Evolutionary conservation across 2,329 filamentous ascomycete species (phyloP).

Genomic region (Plectosphaerella cucumerina): DNA sequence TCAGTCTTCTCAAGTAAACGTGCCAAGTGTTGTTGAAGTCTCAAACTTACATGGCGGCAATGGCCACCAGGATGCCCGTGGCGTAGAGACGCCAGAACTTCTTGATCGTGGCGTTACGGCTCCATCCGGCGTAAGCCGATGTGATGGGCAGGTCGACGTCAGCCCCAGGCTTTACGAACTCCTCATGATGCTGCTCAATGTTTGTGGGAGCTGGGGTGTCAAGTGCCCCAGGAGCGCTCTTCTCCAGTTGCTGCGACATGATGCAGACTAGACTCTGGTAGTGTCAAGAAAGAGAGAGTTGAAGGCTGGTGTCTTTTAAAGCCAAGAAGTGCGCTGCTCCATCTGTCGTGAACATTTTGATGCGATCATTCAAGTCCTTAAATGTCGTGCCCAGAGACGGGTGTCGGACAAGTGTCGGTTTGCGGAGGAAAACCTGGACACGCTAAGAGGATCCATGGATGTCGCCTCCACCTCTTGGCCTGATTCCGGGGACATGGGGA

Average conservation of each 20-base stretch:
- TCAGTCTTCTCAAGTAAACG: background rate
- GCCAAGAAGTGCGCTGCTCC: background rate
- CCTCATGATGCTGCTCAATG: background rate
- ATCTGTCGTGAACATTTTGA: background rate
- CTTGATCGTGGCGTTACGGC: background rate
- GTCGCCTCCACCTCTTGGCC: background rate
- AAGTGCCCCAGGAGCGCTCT: background rate
- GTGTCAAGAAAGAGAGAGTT: background rate
- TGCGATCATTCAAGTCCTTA: background rate
- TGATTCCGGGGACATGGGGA: background rate
- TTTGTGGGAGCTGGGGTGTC: background rate
- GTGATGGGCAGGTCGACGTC: background rate
- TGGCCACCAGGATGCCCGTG: background rate
- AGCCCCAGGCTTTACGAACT: background rate
- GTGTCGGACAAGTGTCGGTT: background rate
- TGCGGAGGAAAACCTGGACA: background rate
- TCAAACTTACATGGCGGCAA: background rate
- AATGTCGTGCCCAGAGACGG: background rate
- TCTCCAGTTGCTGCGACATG: background rate
- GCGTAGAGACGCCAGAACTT: conserved; percentile 6
- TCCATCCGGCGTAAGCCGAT: background rate
- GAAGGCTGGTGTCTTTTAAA: background rate
- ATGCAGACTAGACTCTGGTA: background rate
- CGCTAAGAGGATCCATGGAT: background rate
- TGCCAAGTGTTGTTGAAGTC: background rate